Evolutionary conservation across 352 stramenopile species (phyloP).

Genomic region (Phytophthora citricola): DNA sequence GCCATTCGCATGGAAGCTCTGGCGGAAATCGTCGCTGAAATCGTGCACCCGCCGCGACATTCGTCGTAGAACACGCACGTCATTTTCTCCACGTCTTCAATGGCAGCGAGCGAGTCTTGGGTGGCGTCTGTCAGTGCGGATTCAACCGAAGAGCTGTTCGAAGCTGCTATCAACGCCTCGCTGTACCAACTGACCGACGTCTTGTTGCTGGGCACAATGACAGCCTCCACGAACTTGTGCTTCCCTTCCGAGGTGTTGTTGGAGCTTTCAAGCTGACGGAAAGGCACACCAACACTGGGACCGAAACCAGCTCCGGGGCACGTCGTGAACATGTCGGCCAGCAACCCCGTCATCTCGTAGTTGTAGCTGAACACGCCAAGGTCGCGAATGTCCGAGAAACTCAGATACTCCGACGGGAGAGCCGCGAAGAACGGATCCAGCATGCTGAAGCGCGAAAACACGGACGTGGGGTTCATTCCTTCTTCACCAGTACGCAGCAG

Average conservation of each 20-base stretch:
- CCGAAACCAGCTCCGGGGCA: conserved; percentile 57
- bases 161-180: conserved; percentile 56
- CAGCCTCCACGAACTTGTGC: conserved; percentile 61
- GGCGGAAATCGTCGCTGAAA: conserved; percentile 67
- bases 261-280: conserved; percentile 35
- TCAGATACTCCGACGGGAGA: conserved; percentile 72
- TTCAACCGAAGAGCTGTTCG: conserved; percentile 43
- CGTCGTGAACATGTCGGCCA: conserved; percentile 78
- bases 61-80: conserved; percentile 90
- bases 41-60: conserved; percentile 77
- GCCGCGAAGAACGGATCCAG: conserved; percentile 63
- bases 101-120: conserved; percentile 41
- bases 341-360: conserved; percentile 79
- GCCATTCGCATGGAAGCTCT: conserved; percentile 65
- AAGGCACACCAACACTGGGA: conserved; percentile 21
- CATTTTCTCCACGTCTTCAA: conserved; percentile 89
- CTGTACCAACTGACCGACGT: conserved; percentile 53
- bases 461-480: conserved; percentile 48
- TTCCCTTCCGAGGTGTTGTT: conserved; percentile 17
- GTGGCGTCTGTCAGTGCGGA: conserved; percentile 26
- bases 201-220: conserved; percentile 61
- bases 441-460: conserved; percentile 57
- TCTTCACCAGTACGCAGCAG: conserved; percentile 60
- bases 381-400: conserved; percentile 76
- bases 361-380: conserved; percentile 86